phyloP scores from a whole-genome alignment of 2,329 filamentous ascomycete genomes.

The Coniochaeta sp. region DNA sequence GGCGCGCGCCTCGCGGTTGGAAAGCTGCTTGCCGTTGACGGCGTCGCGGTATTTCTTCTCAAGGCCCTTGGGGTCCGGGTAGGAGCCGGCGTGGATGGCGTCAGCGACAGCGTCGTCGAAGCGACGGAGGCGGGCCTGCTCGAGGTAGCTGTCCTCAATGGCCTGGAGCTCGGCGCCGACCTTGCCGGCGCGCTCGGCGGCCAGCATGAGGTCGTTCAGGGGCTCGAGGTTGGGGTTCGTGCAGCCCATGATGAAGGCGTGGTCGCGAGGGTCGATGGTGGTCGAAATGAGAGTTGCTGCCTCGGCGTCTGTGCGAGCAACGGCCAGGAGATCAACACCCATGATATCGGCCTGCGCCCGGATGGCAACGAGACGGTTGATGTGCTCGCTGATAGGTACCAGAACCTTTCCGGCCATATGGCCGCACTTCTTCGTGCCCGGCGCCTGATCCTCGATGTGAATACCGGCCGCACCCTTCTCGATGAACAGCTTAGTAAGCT shows the following conservation, averaged over 20 bases:
- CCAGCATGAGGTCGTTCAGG: conserved; percentile 84
- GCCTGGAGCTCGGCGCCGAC: conserved; percentile 72
- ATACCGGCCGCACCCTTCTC: conserved; percentile 96
- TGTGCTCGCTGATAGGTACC: conserved; percentile 94
- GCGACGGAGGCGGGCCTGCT: conserved; percentile 72
- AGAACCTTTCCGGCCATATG: conserved; percentile 99
- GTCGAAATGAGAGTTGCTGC: conserved; percentile 95
- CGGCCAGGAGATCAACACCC: conserved; percentile 83
- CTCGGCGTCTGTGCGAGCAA: conserved; percentile 95
- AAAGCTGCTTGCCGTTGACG: conserved; percentile 64
- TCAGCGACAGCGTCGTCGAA: conserved; percentile 87
- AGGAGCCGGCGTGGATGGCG: conserved; percentile 63
- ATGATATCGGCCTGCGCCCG: conserved; percentile 98
- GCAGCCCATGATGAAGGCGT: conserved; percentile 82
- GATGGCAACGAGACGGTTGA: conserved; percentile 94
- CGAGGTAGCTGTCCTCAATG: conserved; percentile 85
- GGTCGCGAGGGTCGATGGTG: conserved; percentile 92
- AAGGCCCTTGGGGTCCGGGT: conserved; percentile 61
- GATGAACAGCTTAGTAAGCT: conserved; percentile 94
- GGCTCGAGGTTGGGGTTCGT: conserved; percentile 82
- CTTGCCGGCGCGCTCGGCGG: conserved; percentile 78
- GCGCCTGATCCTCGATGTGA: conserved; percentile 97
- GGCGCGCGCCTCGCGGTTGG: conserved; percentile 71
- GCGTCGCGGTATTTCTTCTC: conserved; percentile 59
- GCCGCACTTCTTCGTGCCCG: conserved; percentile 98